Evolutionary conservation across 148 eudicot species (phyloP), one percentile per base, ranked within the genome.

Genomic region (Camellia lanceoleosa): DNA sequence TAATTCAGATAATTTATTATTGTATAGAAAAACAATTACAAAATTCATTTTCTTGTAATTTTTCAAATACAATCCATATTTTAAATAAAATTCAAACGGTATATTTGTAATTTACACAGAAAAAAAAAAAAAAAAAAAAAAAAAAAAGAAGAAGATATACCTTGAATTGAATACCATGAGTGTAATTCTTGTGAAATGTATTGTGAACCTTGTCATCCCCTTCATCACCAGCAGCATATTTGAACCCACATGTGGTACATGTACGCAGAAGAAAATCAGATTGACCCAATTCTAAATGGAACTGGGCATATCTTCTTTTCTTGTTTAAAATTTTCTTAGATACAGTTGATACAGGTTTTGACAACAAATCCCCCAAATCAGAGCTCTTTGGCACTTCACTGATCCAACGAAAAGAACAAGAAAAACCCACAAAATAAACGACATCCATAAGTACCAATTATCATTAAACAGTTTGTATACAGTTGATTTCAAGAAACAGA

Each of bases 281-380:
- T 61, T 95, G 99, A 71, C 99, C 98, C 80, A 93, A 75, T 49
- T 95, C 97, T 87, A 95, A 85, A 85, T 93, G 93, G 82, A 88
- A 89, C 61, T 95, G 99, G 1, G 92, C 97, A 84, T 95, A 93
- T 15, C 79, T 95, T 78, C 97, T 91, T 80, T 93, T 95, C 87
- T 92, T 95, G 81, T 89, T 89, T 52, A 88, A 81, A 68, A 83
- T 73, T 80, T 87, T 90, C 78, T 86, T 71, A 68, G 87, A 30
- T 30, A 71, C 81, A 11, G 59, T 72, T 11, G 49, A 5, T 71
- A 73, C 83, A 18, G 68, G 74, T 69, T 83, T 77, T 51, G 78
- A 74, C 42, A 70, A 70, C 63, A 81, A 61, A 70, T 55, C 77
- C 47, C n/a, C 84, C 73, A 11, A 73, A 60, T 73, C 79, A 68